Conservation (phyloP, 2,329 filamentous ascomycete species). For the Myriosclerotinia curreyana region DNA sequence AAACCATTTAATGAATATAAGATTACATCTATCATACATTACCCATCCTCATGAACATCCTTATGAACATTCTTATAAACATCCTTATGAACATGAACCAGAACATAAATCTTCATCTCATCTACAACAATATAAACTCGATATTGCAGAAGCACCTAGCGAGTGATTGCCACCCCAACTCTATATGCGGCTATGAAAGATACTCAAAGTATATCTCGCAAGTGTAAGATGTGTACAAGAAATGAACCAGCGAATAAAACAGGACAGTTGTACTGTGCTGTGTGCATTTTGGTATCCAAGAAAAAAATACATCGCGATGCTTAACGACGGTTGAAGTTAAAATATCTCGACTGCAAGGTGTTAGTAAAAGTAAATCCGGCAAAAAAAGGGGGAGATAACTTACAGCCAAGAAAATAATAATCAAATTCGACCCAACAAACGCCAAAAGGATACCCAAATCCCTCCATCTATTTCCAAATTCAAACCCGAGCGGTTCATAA, state of each 20-base stretch:
- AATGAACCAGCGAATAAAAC: background rate
- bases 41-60: background rate
- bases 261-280: no score
- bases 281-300: background rate
- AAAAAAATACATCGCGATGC: background rate
- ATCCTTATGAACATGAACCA: background rate
- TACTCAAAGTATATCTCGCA: background rate
- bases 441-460: conserved; percentile 76
- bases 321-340: conserved; percentile 48
- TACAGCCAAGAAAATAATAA: conserved; percentile 55
- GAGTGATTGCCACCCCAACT: background rate
- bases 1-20: background rate
- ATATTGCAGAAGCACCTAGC: background rate
- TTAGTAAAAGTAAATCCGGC: no score
- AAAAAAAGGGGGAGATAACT: no score
- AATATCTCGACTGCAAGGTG: conserved; percentile 38
- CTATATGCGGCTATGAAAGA: background rate
- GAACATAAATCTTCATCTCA: background rate
- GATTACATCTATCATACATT: background rate
- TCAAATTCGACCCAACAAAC: conserved; percentile 75
- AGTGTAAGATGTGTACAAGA: background rate
- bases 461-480: conserved; percentile 70
- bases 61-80: no score
- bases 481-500: conserved; percentile 64
- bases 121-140: background rate